These are phyloP conservation scores for Calonectria henricotiae DNA, from an alignment of 2,329 filamentous ascomycete genomes.

Conservation along the genomic window DNA sequence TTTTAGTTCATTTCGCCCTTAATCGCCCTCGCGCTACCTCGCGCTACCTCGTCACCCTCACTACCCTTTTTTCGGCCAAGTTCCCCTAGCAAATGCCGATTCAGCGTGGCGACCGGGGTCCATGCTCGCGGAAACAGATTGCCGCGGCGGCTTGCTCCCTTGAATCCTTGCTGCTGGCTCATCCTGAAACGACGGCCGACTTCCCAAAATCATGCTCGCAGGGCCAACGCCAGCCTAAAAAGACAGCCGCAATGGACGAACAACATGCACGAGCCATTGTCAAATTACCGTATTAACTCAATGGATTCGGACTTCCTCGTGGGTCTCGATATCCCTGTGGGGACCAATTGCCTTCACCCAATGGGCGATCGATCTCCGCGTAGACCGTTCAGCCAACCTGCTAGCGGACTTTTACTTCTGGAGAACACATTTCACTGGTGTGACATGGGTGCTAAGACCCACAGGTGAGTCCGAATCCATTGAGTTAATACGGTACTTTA, in stretches of 20 bases:
- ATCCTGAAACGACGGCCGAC: slow-evolving; percentile 43
- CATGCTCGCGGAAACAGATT: slow-evolving; percentile 39
- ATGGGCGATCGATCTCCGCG: too few species aligned
- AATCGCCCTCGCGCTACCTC: slow-evolving; percentile 4
- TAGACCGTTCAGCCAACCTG: too few species aligned
- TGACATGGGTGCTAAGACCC: too few species aligned
- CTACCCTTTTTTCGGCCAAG: slow-evolving; percentile 23
- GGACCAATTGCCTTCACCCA: too few species aligned
- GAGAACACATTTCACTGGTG: too few species aligned
- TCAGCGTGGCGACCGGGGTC: slow-evolving; percentile 30
- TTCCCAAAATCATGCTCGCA: slow-evolving; percentile 37
- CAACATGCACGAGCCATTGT: slow-evolving; percentile 45
- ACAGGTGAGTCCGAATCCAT: too few species aligned
- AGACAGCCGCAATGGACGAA: slow-evolving; percentile 37
- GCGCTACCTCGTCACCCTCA: neutral
- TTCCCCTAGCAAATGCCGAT: slow-evolving; percentile 27
- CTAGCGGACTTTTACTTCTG: too few species aligned
- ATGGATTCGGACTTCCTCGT: too few species aligned
- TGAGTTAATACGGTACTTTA: too few species aligned
- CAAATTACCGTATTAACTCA: too few species aligned
- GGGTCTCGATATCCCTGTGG: too few species aligned
- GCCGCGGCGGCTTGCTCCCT: slow-evolving; percentile 33
- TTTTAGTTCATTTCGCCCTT: slow-evolving; percentile 12
- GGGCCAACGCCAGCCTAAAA: slow-evolving; percentile 6
- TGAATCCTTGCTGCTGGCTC: slow-evolving; percentile 37